Percentiles rank a stretch among this genome's conserved stretches.
Evolutionary conservation across 78 protist genomes (phyloP).

Genomic region (Pigoraptor vietnamica): DNA sequence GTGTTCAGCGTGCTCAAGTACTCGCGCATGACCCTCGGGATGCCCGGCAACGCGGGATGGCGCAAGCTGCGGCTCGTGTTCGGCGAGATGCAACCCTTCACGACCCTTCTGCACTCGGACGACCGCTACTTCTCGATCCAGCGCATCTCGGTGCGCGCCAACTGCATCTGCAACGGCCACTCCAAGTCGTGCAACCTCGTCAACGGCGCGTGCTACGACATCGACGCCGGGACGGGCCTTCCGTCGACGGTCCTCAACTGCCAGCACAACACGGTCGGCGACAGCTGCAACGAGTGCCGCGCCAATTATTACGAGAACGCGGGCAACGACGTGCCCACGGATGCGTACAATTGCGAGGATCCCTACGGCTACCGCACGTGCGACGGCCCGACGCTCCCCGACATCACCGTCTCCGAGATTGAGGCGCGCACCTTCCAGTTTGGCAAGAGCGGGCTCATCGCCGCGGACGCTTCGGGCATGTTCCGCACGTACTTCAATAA

Average conservation of each 20-base stretch:
- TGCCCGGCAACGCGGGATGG: neutral
- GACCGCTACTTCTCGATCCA: neutral
- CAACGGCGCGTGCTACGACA: neutral
- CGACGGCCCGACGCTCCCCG: constrained; percentile 5
- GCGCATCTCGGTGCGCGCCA: neutral
- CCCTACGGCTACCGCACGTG: neutral
- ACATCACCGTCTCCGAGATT: neutral
- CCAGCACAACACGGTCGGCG: neutral
- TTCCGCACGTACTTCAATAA: neutral
- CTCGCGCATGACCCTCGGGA: neutral
- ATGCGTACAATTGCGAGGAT: neutral
- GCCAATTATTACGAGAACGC: neutral
- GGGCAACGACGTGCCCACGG: neutral
- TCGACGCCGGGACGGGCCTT: neutral
- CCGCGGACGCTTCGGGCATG: neutral
- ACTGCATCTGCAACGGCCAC: constrained; percentile 13
- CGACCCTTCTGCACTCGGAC: neutral
- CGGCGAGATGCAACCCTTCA: neutral
- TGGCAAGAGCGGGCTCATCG: neutral
- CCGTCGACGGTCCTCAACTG: neutral
- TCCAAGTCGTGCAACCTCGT: neutral
- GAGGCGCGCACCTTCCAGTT: neutral
- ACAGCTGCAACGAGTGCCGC: neutral
- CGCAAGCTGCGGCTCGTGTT: neutral
- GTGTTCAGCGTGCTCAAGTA: neutral